phyloP scores from a whole-genome alignment of 2,329 filamentous ascomycete species.

The Talaromyces sp. region DNA sequence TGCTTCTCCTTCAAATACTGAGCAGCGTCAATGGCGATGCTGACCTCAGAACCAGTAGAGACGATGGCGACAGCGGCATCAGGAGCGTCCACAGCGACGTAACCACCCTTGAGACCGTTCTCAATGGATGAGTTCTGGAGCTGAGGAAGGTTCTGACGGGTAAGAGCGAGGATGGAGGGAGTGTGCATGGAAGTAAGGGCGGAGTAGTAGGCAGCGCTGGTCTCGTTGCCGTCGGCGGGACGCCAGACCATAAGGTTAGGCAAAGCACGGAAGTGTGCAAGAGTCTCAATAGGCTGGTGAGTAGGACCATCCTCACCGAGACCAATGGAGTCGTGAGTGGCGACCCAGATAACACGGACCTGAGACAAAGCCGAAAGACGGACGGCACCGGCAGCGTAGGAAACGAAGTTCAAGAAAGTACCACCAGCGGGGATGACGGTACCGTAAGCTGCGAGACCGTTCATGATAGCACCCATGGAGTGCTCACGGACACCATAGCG shows the following conservation, averaged over 20 bases:
- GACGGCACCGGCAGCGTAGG: slow-evolving; percentile 91
- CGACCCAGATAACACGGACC: slow-evolving; percentile 88
- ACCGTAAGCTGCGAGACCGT: slow-evolving; percentile 89
- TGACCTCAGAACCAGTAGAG: slow-evolving; percentile 93
- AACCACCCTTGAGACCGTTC: slow-evolving; percentile 89
- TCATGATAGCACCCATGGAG: slow-evolving; percentile 52
- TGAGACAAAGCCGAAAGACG: slow-evolving; percentile 90
- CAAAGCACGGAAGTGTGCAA: slow-evolving; percentile 96
- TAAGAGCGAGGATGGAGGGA: slow-evolving; percentile 88
- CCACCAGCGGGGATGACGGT: slow-evolving; percentile 90
- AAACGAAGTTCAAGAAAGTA: slow-evolving; percentile 99
- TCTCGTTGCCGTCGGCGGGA: slow-evolving; percentile 97
- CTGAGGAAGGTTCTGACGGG: slow-evolving; percentile 96
- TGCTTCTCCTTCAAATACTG: slow-evolving; percentile 88
- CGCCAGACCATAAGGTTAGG: slow-evolving; percentile 99
- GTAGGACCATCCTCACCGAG: slow-evolving; percentile 98
- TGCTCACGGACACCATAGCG: slow-evolving; percentile 54
- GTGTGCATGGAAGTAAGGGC: slow-evolving; percentile 86
- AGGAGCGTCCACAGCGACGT: slow-evolving; percentile 80
- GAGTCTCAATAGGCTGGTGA: slow-evolving; percentile 97
- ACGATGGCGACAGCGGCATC: slow-evolving; percentile 84
- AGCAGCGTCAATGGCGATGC: slow-evolving; percentile 86
- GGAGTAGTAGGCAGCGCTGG: slow-evolving; percentile 94
- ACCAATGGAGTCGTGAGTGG: slow-evolving; percentile 98
- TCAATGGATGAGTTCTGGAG: slow-evolving; percentile 91